Conservation (phyloP, 2,329 filamentous ascomycete species). For the Cytospora piceae region DNA sequence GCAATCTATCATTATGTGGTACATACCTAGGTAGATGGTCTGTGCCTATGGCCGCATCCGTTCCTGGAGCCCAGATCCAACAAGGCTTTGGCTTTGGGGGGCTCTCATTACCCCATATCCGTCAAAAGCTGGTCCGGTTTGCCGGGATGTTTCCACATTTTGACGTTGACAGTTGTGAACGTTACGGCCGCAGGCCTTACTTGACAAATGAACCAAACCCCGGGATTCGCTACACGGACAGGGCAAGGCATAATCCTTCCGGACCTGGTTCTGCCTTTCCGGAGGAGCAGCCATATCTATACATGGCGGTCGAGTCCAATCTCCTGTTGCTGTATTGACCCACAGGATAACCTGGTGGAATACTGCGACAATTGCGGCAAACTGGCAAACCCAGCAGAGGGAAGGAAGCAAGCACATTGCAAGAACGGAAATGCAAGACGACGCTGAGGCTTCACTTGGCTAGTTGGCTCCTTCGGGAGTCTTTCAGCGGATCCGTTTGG, state of each 20-base stretch:
- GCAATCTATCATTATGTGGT: too few relatives aligned
- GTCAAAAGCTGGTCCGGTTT: too few relatives aligned
- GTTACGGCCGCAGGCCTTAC: neutral
- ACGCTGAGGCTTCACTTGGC: neutral
- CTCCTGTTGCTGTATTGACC: neutral
- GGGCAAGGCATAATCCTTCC: neutral
- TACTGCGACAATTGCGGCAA: neutral
- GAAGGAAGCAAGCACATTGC: neutral
- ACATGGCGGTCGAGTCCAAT: neutral
- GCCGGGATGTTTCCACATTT: neutral
- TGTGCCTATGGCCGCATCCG: too few relatives aligned
- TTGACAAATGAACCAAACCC: neutral
- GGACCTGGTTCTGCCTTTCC: neutral
- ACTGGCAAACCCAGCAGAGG: neutral
- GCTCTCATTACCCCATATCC: too few relatives aligned
- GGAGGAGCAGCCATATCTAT: neutral
- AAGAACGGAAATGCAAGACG: neutral
- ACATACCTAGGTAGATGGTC: too few relatives aligned
- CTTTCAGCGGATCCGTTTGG: conserved; percentile 1
- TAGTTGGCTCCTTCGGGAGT: neutral
- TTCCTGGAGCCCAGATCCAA: too few relatives aligned
- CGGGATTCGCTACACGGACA: neutral
- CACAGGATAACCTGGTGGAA: too few relatives aligned
- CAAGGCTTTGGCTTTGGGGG: too few relatives aligned
- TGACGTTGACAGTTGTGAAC: neutral